phyloP scores from a whole-genome alignment of 1,284 basidiomycete species.

The Ustilago loliicola region DNA sequence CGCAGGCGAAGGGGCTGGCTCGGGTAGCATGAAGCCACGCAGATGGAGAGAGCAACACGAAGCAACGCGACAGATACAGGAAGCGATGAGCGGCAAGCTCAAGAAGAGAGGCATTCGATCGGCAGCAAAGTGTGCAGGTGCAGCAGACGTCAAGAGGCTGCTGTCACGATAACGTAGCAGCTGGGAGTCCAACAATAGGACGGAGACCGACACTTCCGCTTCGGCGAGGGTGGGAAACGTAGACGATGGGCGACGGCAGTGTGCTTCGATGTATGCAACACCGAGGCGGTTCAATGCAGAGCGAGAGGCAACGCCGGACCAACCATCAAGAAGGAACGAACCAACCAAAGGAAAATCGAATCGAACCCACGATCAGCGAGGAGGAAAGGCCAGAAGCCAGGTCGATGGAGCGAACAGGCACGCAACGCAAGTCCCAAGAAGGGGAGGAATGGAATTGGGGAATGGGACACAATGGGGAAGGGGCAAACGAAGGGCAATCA shows the following conservation, averaged over 20 bases:
- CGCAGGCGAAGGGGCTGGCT: conserved; percentile 29
- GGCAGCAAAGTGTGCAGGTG: conserved; percentile 11
- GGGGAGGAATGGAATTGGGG: conserved; percentile 6
- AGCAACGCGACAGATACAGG: conserved; percentile 11
- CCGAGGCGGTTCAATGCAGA: conserved; percentile 18
- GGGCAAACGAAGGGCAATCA: background rate
- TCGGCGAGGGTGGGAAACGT: conserved; percentile 37
- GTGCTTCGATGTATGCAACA: background rate
- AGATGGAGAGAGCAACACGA: conserved; percentile 29
- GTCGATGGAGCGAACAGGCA: conserved; percentile 8
- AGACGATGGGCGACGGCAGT: conserved; percentile 9
- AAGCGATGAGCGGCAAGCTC: conserved; percentile 2
- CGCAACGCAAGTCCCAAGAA: conserved; percentile 8
- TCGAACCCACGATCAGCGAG: conserved; percentile 2
- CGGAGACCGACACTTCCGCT: conserved; percentile 18
- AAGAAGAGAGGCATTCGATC: conserved; percentile 33
- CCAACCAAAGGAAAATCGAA: background rate
- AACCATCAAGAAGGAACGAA: conserved; percentile 11
- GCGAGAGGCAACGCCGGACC: conserved; percentile 26
- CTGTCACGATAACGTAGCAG: conserved; percentile 7
- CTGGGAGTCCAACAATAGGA: background rate
- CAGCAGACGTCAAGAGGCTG: conserved; percentile 20
- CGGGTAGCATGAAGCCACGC: conserved; percentile 22
- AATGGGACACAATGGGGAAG: background rate
- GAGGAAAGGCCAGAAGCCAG: background rate